phyloP scores from a whole-genome alignment of 768 basidiomycete species.

The Suillus fuscotomentosus region DNA sequence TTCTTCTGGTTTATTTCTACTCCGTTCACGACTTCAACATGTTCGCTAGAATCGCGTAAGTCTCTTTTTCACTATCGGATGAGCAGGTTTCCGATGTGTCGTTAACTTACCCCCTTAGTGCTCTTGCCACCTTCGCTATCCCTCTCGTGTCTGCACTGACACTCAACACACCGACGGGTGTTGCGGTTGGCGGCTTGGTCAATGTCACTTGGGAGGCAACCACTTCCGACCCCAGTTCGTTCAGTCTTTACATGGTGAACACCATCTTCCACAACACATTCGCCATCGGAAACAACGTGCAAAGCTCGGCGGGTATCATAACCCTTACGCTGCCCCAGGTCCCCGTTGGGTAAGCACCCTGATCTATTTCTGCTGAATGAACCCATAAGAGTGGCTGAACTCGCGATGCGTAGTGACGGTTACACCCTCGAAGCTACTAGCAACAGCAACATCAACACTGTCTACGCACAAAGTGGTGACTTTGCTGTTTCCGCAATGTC shows the following conservation, averaged over 20 bases:
- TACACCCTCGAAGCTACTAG: slow-evolving; percentile 46
- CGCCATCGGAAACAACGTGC: slow-evolving; percentile 56
- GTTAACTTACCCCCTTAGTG: slow-evolving; percentile 32
- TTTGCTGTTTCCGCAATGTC: slow-evolving; percentile 41
- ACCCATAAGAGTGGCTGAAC: slow-evolving; percentile 2
- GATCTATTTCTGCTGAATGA: background rate
- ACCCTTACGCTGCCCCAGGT: slow-evolving; percentile 47
- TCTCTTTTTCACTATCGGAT: background rate
- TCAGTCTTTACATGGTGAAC: slow-evolving; percentile 50
- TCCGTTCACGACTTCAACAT: slow-evolving; percentile 36
- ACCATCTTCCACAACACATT: slow-evolving; percentile 48
- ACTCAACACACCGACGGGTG: slow-evolving; percentile 35
- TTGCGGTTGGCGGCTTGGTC: slow-evolving; percentile 30
- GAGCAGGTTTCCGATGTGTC: slow-evolving; percentile 2
- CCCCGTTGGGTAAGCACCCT: slow-evolving; percentile 37
- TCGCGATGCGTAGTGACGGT: slow-evolving; percentile 30
- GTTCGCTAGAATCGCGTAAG: slow-evolving; percentile 51
- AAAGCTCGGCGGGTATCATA: slow-evolving; percentile 31
- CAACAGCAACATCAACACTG: slow-evolving; percentile 41
- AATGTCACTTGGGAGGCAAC: slow-evolving; percentile 48
- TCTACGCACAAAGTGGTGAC: slow-evolving; percentile 36
- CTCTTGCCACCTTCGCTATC: slow-evolving; percentile 45
- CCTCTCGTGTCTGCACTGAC: slow-evolving; percentile 45
- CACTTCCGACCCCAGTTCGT: slow-evolving; percentile 39
- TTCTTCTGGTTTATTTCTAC: slow-evolving; percentile 10